These are phyloP conservation scores for Crucihimalaya himalaica DNA, from an alignment of 345 rosid species.

Conservation along the genomic window DNA sequence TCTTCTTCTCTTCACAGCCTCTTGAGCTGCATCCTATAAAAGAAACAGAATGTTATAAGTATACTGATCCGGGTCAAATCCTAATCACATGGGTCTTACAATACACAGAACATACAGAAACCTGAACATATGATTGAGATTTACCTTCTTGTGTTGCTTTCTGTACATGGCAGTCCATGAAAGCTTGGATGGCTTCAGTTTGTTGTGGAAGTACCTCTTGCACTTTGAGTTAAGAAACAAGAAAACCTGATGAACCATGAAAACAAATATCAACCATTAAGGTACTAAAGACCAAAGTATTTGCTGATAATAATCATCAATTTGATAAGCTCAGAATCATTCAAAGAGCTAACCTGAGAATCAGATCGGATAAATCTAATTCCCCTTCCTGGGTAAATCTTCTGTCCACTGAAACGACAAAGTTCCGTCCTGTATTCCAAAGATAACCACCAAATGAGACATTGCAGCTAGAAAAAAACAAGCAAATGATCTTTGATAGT, in stretches of 20 bases:
- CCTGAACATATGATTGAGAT: too few species aligned
- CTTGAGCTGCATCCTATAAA: slow-evolving; percentile 66
- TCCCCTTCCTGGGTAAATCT: slow-evolving; percentile 46
- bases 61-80: neutral
- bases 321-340: neutral
- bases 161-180: slow-evolving; percentile 81
- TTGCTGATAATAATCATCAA: neutral
- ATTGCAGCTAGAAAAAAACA: neutral
- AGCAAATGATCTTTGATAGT: neutral
- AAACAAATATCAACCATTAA: neutral
- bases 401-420: slow-evolving; percentile 47
- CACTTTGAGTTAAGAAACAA: slow-evolving; percentile 87
- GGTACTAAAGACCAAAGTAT: neutral
- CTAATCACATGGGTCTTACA: neutral
- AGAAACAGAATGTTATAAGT: neutral
- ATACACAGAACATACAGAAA: neutral
- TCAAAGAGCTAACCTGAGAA: slow-evolving; percentile 38
- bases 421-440: slow-evolving; percentile 38
- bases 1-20: slow-evolving; percentile 71
- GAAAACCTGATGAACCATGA: slow-evolving; percentile 58
- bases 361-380: slow-evolving; percentile 45
- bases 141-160: slow-evolving; percentile 81
- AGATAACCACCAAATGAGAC: neutral
- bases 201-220: slow-evolving; percentile 91
- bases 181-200: slow-evolving; percentile 92